Percentiles rank a stretch among this genome's conserved stretches.
These are phyloP conservation scores for Huiozyma naganishii DNA, from an alignment of 805 yeast species.

Conservation along the genomic window DNA sequence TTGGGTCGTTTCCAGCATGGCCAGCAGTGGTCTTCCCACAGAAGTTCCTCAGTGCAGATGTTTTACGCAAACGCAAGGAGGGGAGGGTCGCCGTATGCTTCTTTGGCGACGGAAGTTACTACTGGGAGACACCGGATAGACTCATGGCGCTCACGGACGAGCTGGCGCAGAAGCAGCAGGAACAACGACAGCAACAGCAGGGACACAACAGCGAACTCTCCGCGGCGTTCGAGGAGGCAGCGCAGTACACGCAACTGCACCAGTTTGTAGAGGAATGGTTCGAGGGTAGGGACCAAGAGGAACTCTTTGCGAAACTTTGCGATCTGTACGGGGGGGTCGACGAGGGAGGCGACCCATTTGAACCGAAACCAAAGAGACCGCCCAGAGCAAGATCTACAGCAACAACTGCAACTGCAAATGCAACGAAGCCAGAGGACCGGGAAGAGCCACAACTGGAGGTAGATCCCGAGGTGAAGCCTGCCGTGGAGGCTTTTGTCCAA, in stretches of 20 bases:
- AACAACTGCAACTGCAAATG: background rate
- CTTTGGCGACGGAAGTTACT: constrained; percentile 28
- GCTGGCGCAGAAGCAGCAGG: constrained; percentile 2
- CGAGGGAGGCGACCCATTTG: background rate
- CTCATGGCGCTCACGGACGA: constrained; percentile 11
- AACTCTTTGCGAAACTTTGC: background rate
- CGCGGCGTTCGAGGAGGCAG: background rate
- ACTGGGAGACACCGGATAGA: constrained; percentile 25
- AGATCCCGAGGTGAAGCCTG: background rate
- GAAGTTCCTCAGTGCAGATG: constrained; percentile 22
- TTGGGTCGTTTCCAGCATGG: constrained; percentile 28
- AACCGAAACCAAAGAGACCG: background rate
- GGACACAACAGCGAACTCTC: background rate
- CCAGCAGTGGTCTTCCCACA: constrained; percentile 29
- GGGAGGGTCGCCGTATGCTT: constrained; percentile 26
- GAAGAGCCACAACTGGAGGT: background rate
- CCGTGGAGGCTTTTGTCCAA: background rate
- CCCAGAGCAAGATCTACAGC: background rate
- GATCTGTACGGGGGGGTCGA: background rate
- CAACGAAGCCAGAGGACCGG: background rate
- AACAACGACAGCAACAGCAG: background rate
- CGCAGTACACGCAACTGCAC: background rate
- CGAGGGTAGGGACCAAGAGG: background rate
- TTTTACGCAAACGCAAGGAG: constrained; percentile 16
- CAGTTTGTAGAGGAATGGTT: background rate